phyloP scores from a whole-genome alignment of 306 rosid genomes.

The Notholithocarpus densiflorus region DNA sequence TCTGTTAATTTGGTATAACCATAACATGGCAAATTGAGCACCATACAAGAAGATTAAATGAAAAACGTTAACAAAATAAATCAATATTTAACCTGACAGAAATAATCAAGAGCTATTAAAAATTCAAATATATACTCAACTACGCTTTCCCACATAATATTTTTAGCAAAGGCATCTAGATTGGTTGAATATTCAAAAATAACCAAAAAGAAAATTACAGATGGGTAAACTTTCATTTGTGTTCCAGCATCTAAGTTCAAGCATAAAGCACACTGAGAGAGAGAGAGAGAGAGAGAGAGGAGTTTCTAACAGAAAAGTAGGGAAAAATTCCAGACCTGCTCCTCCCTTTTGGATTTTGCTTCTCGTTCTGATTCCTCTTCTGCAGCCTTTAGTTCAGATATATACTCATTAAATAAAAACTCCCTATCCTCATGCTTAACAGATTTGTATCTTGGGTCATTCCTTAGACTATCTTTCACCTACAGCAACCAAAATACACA shows the following conservation, averaged over 20 bases:
- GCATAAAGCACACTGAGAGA: neutral
- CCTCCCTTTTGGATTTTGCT: conserved; percentile 76
- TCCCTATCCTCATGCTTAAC: conserved; percentile 90
- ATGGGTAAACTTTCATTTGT: neutral
- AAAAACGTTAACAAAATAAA: too few relatives aligned
- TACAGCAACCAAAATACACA: conserved; percentile 40
- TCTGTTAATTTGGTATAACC: too few relatives aligned
- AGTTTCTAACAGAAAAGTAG: neutral
- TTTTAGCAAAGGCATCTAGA: neutral
- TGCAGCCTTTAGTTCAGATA: conserved; percentile 75
- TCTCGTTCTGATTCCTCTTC: conserved; percentile 72
- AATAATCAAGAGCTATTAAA: neutral
- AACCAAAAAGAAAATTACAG: neutral
- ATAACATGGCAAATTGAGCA: too few relatives aligned
- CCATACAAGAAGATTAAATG: too few relatives aligned
- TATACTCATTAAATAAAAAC: conserved; percentile 62
- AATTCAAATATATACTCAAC: neutral
- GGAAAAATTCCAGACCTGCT: conserved; percentile 59
- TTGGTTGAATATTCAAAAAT: neutral
- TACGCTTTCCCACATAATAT: neutral
- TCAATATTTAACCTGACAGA: neutral
- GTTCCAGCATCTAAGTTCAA: neutral
- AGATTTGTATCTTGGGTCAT: conserved; percentile 80
- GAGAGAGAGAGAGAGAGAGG: neutral
- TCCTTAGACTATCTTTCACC: conserved; percentile 83